These are phyloP conservation scores for Entoloma clypeatum DNA, from an alignment of 1,284 basidiomycete species.

Conservation along the genomic window DNA sequence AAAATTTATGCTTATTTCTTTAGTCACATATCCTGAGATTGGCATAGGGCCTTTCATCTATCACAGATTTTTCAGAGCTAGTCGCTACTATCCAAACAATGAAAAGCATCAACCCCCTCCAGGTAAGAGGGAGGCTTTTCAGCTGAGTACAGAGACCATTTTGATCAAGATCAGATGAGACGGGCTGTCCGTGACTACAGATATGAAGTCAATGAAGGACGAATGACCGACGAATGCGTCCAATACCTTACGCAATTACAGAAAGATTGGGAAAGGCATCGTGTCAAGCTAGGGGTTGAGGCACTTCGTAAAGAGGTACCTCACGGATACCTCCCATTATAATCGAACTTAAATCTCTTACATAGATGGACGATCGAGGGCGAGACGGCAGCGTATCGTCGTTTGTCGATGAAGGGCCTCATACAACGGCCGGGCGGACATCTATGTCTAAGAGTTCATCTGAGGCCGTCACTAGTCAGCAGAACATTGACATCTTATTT, in stretches of 20 bases:
- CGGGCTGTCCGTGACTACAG: slow-evolving; percentile 91
- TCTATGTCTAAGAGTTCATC: slow-evolving; percentile 34
- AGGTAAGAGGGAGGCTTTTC: slow-evolving; percentile 47
- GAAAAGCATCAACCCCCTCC: slow-evolving; percentile 85
- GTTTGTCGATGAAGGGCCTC: slow-evolving; percentile 40
- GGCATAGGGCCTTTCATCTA: slow-evolving; percentile 78
- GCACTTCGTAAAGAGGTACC: slow-evolving; percentile 73
- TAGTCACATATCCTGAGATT: slow-evolving; percentile 15
- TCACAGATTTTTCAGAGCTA: slow-evolving; percentile 82
- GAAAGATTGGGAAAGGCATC: slow-evolving; percentile 92
- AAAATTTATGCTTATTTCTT: neutral
- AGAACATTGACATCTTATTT: slow-evolving; percentile 75
- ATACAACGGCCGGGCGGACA: slow-evolving; percentile 27
- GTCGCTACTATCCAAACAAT: slow-evolving; percentile 89
- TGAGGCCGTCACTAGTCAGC: slow-evolving; percentile 41
- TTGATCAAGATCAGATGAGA: slow-evolving; percentile 60
- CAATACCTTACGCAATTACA: slow-evolving; percentile 93
- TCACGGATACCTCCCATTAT: slow-evolving; percentile 1
- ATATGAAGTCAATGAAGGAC: slow-evolving; percentile 89
- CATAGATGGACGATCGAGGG: slow-evolving; percentile 64
- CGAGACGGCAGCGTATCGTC: slow-evolving; percentile 52
- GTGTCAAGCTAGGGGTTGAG: slow-evolving; percentile 79
- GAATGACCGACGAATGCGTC: slow-evolving; percentile 91
- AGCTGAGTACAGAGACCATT: slow-evolving; percentile 4
- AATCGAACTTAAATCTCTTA: slow-evolving; percentile 10